Percentiles rank a stretch among this genome's conserved stretches.
Evolutionary conservation across 495 filamentous ascomycete genomes (phyloP).

Genomic region (Aspergillus carlsbadensis): DNA sequence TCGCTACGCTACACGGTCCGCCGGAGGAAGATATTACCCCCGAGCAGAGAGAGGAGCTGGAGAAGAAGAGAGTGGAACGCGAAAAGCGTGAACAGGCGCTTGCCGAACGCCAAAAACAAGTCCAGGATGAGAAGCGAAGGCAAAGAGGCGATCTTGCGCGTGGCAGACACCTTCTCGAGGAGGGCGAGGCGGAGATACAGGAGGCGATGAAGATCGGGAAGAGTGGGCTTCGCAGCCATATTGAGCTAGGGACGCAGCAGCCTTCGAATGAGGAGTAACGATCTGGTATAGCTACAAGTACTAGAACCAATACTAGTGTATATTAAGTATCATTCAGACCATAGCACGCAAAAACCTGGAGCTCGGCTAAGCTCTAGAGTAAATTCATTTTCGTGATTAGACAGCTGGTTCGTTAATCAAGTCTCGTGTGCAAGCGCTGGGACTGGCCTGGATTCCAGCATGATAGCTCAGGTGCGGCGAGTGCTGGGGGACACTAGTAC

Average conservation of each 20-base stretch:
- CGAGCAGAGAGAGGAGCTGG: constrained; percentile 60
- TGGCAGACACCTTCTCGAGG: constrained; percentile 65
- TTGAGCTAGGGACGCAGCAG: constrained; percentile 38
- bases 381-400: constrained; percentile 6
- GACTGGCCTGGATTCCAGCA: neutral
- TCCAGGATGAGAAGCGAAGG: constrained; percentile 71
- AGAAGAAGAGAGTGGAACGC: constrained; percentile 61
- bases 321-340: neutral
- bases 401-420: constrained; percentile 2
- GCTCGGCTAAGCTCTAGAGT: neutral
- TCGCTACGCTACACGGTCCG: constrained; percentile 67
- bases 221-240: constrained; percentile 65
- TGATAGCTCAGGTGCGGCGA: neutral
- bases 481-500: constrained; percentile 10
- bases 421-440: neutral
- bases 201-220: constrained; percentile 75
- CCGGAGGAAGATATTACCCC: constrained; percentile 53
- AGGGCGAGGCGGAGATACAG: constrained; percentile 78
- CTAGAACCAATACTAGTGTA: neutral
- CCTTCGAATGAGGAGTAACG: constrained; percentile 13
- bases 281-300: neutral
- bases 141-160: constrained; percentile 63
- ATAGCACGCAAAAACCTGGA: neutral
- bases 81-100: constrained; percentile 72
- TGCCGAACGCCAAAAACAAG: constrained; percentile 67